phyloP scores from a whole-genome alignment of 179 eudicot species.

The Heliamphora pulchella region DNA sequence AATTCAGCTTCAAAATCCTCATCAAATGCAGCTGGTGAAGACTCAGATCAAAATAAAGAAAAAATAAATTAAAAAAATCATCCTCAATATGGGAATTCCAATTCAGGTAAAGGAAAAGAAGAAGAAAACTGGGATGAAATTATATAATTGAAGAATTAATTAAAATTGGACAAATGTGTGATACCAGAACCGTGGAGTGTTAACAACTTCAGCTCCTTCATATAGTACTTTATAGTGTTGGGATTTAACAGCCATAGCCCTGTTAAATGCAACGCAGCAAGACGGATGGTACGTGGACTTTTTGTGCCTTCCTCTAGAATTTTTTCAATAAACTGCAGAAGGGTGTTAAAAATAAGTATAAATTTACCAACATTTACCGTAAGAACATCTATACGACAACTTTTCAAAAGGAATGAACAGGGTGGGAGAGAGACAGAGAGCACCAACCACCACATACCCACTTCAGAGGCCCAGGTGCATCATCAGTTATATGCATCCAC shows the following conservation, averaged over 20 bases:
- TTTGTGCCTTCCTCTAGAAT: constrained; percentile 85
- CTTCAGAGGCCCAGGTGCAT: constrained; percentile 77
- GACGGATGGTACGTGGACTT: constrained; percentile 98
- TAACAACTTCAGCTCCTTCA: constrained; percentile 75
- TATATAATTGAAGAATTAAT: not conserved
- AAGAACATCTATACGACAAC: not conserved
- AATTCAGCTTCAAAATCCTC: constrained; percentile 97
- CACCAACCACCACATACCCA: constrained; percentile 52
- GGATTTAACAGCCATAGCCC: constrained; percentile 85
- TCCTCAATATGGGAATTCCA: not conserved
- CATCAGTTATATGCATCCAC: constrained; percentile 62
- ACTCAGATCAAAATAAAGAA: not conserved
- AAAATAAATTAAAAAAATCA: not conserved
- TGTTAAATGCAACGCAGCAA: constrained; percentile 86
- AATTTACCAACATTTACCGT: not conserved
- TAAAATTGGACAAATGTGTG: not conserved
- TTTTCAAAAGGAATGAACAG: not conserved
- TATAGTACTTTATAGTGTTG: constrained; percentile 51
- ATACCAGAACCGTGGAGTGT: constrained; percentile 94
- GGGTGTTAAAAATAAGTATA: constrained; percentile 12
- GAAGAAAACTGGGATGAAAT: constrained; percentile 5
- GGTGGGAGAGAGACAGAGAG: constrained; percentile 11
- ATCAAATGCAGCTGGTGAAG: constrained; percentile 79
- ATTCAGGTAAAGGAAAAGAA: not conserved
- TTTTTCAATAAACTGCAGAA: constrained; percentile 67